Conservation (phyloP, 78 protist genomes). For the Planoprotostelium fungivorum region DNA sequence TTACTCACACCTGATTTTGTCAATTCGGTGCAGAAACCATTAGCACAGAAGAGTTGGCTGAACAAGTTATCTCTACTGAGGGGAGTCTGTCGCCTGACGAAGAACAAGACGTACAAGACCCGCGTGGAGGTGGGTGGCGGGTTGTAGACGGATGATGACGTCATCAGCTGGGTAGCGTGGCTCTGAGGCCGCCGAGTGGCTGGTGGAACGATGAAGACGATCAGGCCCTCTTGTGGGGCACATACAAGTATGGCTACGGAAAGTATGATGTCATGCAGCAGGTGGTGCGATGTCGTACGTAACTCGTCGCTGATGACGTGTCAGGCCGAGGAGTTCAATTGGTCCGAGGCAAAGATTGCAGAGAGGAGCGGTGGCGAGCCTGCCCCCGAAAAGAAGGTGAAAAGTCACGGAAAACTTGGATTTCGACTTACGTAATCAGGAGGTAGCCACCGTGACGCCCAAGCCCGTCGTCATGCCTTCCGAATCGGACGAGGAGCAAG, state of each 20-base stretch:
- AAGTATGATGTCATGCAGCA: conserved; percentile 9
- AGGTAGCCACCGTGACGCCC: too few species aligned
- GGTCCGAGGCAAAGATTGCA: background rate
- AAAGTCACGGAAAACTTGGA: too few species aligned
- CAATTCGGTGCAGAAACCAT: background rate
- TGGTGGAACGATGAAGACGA: conserved; percentile 41
- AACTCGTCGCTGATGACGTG: too few species aligned
- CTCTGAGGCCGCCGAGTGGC: conserved; percentile 3
- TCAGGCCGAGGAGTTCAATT: too few species aligned
- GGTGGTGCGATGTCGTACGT: too few species aligned
- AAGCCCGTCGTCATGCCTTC: background rate
- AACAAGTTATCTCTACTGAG: background rate
- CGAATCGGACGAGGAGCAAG: background rate
- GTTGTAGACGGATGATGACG: too few species aligned
- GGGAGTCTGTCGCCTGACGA: background rate
- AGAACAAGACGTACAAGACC: background rate
- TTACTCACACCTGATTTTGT: too few species aligned
- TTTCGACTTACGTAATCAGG: too few species aligned
- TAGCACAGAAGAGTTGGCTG: background rate
- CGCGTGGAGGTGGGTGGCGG: background rate
- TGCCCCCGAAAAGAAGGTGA: too few species aligned
- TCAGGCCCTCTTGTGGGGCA: conserved; percentile 30
- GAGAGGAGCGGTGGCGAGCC: background rate
- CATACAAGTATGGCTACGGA: conserved; percentile 50
- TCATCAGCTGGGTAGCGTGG: background rate